Evolutionary conservation across 2,329 filamentous ascomycete genomes (phyloP).

Genomic region (Botryosphaeria dothidea): DNA sequence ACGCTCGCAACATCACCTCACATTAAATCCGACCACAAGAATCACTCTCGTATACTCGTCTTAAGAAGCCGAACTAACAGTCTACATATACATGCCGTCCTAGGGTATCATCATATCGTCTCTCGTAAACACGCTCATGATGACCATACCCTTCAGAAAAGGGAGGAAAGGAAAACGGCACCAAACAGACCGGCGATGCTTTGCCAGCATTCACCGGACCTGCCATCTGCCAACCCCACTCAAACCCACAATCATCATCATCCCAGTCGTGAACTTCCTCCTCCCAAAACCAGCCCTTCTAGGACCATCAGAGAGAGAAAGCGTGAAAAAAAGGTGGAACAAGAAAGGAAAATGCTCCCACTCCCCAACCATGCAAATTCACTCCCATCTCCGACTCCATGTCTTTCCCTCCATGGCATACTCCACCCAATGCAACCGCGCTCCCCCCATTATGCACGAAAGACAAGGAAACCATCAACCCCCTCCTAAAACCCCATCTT

Average conservation of each 20-base stretch:
- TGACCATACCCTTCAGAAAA: not conserved
- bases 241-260: not conserved
- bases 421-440: not conserved
- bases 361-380: not conserved
- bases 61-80: conserved; percentile 5
- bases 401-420: not conserved
- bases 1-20: not conserved
- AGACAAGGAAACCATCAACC: not conserved
- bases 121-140: conserved; percentile 10
- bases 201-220: too few species aligned
- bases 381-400: not conserved
- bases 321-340: not conserved
- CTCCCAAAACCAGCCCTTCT: not conserved
- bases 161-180: not conserved
- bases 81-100: conserved; percentile 6
- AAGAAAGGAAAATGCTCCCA: not conserved
- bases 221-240: not conserved
- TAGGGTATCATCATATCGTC: conserved; percentile 18
- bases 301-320: not conserved
- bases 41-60: not conserved
- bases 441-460: not conserved
- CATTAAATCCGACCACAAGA: not conserved
- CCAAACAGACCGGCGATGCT: not conserved
- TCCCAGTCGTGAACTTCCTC: not conserved
- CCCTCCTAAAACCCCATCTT: conserved; percentile 13